Evolutionary conservation across 352 stramenopile genomes (phyloP).

Genomic region (Globisporangium barbulae): DNA sequence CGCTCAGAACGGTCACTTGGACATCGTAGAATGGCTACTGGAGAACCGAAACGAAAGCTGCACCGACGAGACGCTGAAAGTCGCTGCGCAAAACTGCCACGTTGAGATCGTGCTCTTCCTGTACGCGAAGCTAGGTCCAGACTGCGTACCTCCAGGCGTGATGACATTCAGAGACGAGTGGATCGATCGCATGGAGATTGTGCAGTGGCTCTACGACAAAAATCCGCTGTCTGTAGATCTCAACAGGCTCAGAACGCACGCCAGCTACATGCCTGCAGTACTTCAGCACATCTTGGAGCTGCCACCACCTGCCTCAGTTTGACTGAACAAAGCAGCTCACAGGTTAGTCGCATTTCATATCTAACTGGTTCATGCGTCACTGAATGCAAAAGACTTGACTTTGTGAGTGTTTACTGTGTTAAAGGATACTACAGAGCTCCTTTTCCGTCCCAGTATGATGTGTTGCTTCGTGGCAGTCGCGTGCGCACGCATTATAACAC

Average conservation of each 20-base stretch:
- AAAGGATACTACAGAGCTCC: background rate
- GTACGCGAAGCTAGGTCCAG: background rate
- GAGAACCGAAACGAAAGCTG: no score
- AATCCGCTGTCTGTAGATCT: background rate
- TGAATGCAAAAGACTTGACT: no score
- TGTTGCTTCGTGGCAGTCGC: background rate
- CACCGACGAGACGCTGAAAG: background rate
- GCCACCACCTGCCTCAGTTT: no score
- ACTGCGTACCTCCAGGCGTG: no score
- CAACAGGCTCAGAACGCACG: background rate
- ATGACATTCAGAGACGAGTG: background rate
- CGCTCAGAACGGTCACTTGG: no score
- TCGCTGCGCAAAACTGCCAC: background rate
- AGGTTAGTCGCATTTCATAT: no score
- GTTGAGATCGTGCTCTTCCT: conserved; percentile 1
- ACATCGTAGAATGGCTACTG: no score
- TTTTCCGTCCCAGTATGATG: background rate
- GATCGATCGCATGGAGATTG: background rate
- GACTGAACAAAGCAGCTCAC: no score
- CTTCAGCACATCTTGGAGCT: background rate
- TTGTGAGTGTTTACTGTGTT: background rate
- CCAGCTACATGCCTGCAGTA: background rate
- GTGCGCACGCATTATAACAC: background rate
- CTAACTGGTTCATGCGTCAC: no score
- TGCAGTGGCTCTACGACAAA: conserved; percentile 4